Conservation (phyloP, 257 asterid genomes). For the Solanum tarapatanum region DNA sequence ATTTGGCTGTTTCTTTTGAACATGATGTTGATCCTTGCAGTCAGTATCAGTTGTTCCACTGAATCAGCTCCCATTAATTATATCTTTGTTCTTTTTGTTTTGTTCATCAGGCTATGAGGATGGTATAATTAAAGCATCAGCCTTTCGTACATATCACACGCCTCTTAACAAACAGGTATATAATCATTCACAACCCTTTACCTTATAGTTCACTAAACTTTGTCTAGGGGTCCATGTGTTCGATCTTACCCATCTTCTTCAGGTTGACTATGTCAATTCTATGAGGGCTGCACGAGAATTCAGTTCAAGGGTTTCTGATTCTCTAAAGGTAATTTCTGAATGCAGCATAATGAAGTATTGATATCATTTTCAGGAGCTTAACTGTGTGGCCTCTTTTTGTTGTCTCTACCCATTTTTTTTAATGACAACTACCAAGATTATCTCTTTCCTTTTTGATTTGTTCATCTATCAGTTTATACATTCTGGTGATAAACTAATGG, state of each 20-base stretch:
- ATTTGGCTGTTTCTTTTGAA: neutral
- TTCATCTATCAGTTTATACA: neutral
- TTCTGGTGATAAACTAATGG: neutral
- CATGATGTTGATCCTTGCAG: neutral
- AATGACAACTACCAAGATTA: neutral
- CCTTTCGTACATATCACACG: slow-evolving; percentile 91
- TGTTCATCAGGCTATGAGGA: slow-evolving; percentile 52
- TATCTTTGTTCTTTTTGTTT: neutral
- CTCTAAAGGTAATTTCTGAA: slow-evolving; percentile 53
- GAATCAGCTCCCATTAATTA: slow-evolving; percentile 1
- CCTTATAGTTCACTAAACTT: neutral
- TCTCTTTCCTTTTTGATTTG: neutral
- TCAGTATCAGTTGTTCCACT: neutral
- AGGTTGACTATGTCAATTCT: slow-evolving; percentile 85
- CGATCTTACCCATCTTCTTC: slow-evolving; percentile 1
- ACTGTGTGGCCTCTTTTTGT: neutral
- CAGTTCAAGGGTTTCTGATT: slow-evolving; percentile 67
- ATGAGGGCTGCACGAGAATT: slow-evolving; percentile 97
- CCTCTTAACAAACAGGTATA: slow-evolving; percentile 92
- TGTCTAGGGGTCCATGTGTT: neutral
- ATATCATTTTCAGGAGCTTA: neutral
- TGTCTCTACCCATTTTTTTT: neutral
- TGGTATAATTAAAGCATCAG: slow-evolving; percentile 75
- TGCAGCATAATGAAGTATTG: neutral
- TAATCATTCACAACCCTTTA: neutral